phyloP scores from a whole-genome alignment of 2,329 filamentous ascomycete species.

The Colletotrichum caudatum region DNA sequence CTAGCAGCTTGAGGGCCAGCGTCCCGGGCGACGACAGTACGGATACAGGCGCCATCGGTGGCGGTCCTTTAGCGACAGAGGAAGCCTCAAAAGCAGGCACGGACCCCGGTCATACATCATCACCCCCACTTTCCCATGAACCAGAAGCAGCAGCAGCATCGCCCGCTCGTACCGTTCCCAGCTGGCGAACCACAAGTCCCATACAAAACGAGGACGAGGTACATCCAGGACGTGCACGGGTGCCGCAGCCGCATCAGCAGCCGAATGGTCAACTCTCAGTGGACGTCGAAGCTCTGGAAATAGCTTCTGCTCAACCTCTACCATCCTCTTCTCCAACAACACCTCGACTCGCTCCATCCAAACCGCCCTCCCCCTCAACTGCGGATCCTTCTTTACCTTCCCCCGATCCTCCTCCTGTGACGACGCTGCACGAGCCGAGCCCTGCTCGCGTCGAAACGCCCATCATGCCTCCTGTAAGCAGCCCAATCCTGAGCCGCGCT shows the following conservation, averaged over 20 bases:
- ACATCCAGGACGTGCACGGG: constrained; percentile 36
- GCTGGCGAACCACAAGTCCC: constrained; percentile 11
- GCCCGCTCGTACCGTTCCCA: constrained; percentile 26
- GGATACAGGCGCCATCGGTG: constrained; percentile 22
- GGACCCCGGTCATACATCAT: constrained; percentile 41
- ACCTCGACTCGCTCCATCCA: constrained; percentile 50
- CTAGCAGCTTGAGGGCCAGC: constrained; percentile 36
- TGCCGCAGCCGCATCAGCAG: constrained; percentile 39
- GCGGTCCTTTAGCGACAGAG: constrained; percentile 45
- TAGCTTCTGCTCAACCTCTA: constrained; percentile 56
- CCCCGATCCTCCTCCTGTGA: constrained; percentile 42
- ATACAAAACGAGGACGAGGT: constrained; percentile 21
- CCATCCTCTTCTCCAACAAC: constrained; percentile 57
- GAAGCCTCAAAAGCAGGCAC: constrained; percentile 33
- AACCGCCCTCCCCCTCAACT: constrained; percentile 47
- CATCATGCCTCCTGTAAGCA: constrained; percentile 70
- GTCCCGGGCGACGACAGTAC: constrained; percentile 41
- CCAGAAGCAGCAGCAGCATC: constrained; percentile 15
- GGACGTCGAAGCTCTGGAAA: constrained; percentile 48
- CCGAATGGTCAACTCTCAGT: constrained; percentile 37
- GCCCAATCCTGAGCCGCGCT: constrained; percentile 43
- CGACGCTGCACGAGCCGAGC: constrained; percentile 38
- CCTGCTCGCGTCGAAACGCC: constrained; percentile 48
- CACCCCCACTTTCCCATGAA: constrained; percentile 36
- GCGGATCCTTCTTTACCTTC: constrained; percentile 49